A percentile compares a stretch with the other conserved stretches of the same genome.
Conservation (phyloP, 2,329 filamentous ascomycete genomes). For the Tolypocladium endophyticum region DNA sequence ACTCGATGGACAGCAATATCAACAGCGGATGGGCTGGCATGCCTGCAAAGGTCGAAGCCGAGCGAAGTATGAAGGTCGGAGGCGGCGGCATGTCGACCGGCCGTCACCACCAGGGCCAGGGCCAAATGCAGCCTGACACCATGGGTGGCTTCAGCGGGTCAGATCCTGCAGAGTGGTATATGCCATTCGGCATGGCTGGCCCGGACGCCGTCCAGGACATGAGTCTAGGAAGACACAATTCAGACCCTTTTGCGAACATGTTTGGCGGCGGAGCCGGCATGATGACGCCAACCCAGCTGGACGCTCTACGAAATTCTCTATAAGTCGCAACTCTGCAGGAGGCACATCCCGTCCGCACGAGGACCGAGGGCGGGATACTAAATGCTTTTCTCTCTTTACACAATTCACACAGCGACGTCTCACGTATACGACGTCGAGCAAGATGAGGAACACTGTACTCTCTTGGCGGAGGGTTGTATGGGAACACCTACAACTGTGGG, state of each 20-base stretch:
- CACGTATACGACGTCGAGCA: not conserved
- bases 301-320: slow-evolving; percentile 19
- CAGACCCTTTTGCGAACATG: slow-evolving; percentile 39
- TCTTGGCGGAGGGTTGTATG: not conserved
- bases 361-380: not conserved
- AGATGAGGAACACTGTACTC: not conserved
- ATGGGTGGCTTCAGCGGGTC: slow-evolving; percentile 17
- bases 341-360: not conserved
- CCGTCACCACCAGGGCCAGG: slow-evolving; percentile 14
- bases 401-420: too few species aligned
- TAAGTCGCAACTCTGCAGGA: slow-evolving; percentile 5
- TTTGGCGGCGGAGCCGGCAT: slow-evolving; percentile 31
- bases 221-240: slow-evolving; percentile 26
- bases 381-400: not conserved
- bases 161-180: slow-evolving; percentile 69
- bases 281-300: slow-evolving; percentile 22
- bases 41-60: slow-evolving; percentile 15
- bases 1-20: slow-evolving; percentile 27
- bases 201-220: slow-evolving; percentile 46
- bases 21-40: slow-evolving; percentile 30
- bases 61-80: slow-evolving; percentile 16
- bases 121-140: slow-evolving; percentile 8
- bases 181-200: slow-evolving; percentile 86
- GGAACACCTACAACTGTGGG: too few species aligned
- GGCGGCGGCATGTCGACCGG: slow-evolving; percentile 13